Evolutionary conservation across 768 basidiomycete species (phyloP).

Genomic region (Chlorophyllum brunneum): DNA sequence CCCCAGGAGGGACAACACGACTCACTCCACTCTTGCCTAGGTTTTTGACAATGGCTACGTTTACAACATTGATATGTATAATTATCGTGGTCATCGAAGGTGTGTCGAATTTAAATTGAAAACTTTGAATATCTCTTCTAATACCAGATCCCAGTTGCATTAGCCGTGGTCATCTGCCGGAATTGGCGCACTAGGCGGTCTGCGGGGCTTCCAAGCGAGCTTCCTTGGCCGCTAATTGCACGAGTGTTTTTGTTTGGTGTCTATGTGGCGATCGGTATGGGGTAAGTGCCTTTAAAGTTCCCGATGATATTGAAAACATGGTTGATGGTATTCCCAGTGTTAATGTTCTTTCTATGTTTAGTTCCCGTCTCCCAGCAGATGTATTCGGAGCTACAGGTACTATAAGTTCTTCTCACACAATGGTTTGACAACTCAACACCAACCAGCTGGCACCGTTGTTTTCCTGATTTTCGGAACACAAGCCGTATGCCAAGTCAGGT

Average conservation of each 20-base stretch:
- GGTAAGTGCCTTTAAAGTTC: constrained; percentile 17
- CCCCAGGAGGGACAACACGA: not conserved
- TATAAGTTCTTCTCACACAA: not conserved
- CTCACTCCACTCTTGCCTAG: constrained; percentile 13
- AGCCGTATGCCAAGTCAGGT: constrained; percentile 19
- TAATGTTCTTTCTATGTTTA: constrained; percentile 25
- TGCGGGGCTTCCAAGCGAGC: constrained; percentile 22
- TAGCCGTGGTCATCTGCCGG: constrained; percentile 25
- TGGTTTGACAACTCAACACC: not conserved
- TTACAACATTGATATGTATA: constrained; percentile 25
- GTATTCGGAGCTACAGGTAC: constrained; percentile 32
- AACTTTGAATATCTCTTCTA: not conserved
- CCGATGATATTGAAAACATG: not conserved
- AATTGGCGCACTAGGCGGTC: constrained; percentile 27
- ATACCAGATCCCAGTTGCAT: constrained; percentile 19
- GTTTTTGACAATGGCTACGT: constrained; percentile 19
- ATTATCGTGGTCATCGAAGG: constrained; percentile 26
- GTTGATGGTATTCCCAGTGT: constrained; percentile 17
- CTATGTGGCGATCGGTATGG: constrained; percentile 30
- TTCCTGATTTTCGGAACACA: constrained; percentile 36
- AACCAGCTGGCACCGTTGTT: constrained; percentile 29
- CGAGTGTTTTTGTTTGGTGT: constrained; percentile 31
- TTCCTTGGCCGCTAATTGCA: constrained; percentile 25
- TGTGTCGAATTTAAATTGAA: constrained; percentile 13
- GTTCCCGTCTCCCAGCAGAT: constrained; percentile 22